A percentile compares a stretch with the other conserved stretches of the same genome.
phyloP scores from a whole-genome alignment of 495 filamentous ascomycete species.

The Aspergillus cristatus region DNA sequence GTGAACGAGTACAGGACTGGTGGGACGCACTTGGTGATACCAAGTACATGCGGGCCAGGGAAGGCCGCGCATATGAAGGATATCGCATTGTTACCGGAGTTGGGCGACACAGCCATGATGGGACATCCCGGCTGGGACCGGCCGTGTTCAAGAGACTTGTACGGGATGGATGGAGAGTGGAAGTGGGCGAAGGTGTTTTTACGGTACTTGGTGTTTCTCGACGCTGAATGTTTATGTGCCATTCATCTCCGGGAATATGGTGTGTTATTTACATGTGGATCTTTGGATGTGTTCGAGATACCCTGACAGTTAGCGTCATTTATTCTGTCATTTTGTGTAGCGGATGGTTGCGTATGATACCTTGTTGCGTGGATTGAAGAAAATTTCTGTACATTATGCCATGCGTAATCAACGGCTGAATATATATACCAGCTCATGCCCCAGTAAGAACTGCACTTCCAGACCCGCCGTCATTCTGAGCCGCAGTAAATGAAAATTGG shows the following conservation, averaged over 20 bases:
- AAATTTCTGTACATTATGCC: too few species aligned
- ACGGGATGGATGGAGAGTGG: conserved; percentile 74
- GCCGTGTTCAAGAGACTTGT: conserved; percentile 71
- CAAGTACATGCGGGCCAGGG: conserved; percentile 37
- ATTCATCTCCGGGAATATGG: too few species aligned
- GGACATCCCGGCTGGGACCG: conserved; percentile 63
- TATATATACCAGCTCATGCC: too few species aligned
- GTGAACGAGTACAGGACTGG: conserved; percentile 59
- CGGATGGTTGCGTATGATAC: too few species aligned
- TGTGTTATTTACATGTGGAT: conserved; percentile 1
- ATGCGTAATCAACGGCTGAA: too few species aligned
- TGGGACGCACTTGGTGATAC: conserved; percentile 64
- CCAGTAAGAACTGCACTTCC: too few species aligned
- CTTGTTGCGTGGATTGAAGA: too few species aligned
- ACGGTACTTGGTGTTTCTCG: conserved; percentile 49
- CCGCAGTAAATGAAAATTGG: too few species aligned
- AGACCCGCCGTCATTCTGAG: too few species aligned
- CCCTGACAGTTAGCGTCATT: neutral
- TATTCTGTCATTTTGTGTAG: too few species aligned
- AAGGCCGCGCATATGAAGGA: conserved; percentile 32
- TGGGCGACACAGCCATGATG: conserved; percentile 70
- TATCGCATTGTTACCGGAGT: conserved; percentile 73
- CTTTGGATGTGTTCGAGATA: conserved; percentile 7
- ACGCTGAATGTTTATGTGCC: neutral
- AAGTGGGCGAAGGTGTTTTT: conserved; percentile 56